phyloP scores from a whole-genome alignment of 2,329 filamentous ascomycete species.

The Cryphonectria nitschkei region DNA sequence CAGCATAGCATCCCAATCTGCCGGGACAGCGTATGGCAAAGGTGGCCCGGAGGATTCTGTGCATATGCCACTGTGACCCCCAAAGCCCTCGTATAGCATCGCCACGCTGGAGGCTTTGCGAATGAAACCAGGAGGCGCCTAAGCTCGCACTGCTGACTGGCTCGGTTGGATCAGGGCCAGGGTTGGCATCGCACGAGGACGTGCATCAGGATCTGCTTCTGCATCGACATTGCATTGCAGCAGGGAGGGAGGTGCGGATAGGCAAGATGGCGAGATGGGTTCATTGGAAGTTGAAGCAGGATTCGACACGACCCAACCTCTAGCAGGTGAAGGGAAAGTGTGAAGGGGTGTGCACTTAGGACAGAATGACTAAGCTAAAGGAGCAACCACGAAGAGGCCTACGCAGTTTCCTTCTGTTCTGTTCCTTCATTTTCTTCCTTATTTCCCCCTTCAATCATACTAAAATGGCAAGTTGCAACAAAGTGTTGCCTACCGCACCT shows the following conservation, averaged over 20 bases:
- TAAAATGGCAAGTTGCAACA: not conserved
- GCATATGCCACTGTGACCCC: constrained; percentile 2
- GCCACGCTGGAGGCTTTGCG: constrained; percentile 7
- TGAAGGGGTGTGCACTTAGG: not conserved
- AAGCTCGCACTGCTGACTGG: constrained; percentile 5
- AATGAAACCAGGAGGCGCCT: constrained; percentile 5
- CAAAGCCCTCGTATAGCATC: not conserved
- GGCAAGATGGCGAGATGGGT: constrained; percentile 2
- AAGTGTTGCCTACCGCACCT: not conserved
- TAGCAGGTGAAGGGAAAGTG: not conserved
- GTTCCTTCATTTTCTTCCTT: too few relatives aligned
- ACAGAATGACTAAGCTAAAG: not conserved
- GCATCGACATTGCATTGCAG: constrained; percentile 27
- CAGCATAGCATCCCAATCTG: constrained; percentile 1
- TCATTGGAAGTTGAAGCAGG: constrained; percentile 3
- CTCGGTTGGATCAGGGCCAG: not conserved
- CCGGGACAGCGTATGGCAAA: constrained; percentile 1
- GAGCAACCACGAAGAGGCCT: not conserved
- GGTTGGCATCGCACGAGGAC: constrained; percentile 14
- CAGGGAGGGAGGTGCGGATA: constrained; percentile 6
- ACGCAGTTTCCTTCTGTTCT: not conserved
- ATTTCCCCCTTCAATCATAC: not conserved
- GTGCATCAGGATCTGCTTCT: constrained; percentile 10
- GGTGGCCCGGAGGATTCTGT: constrained; percentile 11
- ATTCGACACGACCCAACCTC: not conserved